These are phyloP conservation scores for Phytomonas francai DNA, from an alignment of 208 protist species.

Conservation along the genomic window DNA sequence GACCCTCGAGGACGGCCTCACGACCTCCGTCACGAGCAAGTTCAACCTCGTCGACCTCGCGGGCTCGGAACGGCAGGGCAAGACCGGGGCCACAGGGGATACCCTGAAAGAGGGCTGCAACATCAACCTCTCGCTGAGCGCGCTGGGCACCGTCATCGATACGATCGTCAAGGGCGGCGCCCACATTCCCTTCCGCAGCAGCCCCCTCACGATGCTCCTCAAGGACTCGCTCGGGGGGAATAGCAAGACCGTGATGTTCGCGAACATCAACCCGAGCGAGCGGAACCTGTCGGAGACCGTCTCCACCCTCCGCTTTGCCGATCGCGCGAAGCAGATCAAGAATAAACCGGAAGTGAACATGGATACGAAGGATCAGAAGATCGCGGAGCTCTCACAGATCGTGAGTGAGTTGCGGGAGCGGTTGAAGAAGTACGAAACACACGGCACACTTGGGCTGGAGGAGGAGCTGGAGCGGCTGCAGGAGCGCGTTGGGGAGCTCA, in stretches of 20 bases:
- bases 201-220: conserved; percentile 82
- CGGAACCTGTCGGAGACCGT: conserved; percentile 85
- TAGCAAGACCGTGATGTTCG: conserved; percentile 89
- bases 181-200: conserved; percentile 84
- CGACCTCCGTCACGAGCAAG: conserved; percentile 70
- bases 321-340: conserved; percentile 90
- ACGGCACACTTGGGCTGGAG: conserved; percentile 55
- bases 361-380: conserved; percentile 88
- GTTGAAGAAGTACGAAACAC: conserved; percentile 72
- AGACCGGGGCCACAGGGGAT: conserved; percentile 86
- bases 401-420: conserved; percentile 73
- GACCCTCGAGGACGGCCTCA: conserved; percentile 64
- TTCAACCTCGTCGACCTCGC: conserved; percentile 91
- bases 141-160: conserved; percentile 87
- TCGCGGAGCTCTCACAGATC: conserved; percentile 60
- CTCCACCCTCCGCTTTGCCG: conserved; percentile 83
- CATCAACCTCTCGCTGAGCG: conserved; percentile 90
- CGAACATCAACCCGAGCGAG: conserved; percentile 85
- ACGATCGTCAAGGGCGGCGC: conserved; percentile 81
- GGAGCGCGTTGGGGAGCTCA: conserved; percentile 58
- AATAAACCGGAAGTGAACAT: conserved; percentile 89
- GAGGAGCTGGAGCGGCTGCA: conserved; percentile 50
- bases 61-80: conserved; percentile 84
- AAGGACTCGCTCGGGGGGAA: conserved; percentile 89
- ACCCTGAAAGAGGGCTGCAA: conserved; percentile 91